Evolutionary conservation across 495 filamentous ascomycete genomes (phyloP), one percentile per base, ranked within the genome.

Genomic region (Neurospora sp.): DNA sequence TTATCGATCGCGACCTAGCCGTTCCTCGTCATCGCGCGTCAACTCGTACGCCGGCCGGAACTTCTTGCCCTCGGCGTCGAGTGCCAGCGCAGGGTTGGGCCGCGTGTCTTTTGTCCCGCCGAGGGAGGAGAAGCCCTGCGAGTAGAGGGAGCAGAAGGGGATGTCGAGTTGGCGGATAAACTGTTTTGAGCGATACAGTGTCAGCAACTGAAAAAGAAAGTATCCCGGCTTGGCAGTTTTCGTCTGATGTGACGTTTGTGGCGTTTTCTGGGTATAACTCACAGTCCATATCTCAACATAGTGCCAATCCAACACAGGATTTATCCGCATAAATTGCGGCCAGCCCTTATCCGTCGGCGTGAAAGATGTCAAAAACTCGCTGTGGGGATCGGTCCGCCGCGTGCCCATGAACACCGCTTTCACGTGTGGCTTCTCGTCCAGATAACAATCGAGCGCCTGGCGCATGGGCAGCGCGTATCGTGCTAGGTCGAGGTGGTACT

Each of bases 281-380:
- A 91, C 91, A 6, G 90, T 88, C 96, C 96, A 97, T 73, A 99
- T 94, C 81, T 98, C 95, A 19, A 89, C 89, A 83, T 97, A 99
- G 80, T 95, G 92, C 96, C 96, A 98, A 78, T 98, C 96, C 78
- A 99, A 93, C 10, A 99, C 92, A 0, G 96, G 96, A 83, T 98
- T 94, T 48, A 97, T 85, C 66, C 96, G 86, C 90, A 98, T 94
- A 78, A 99, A 97, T 72, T 86, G 82, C 34, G 96, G 96, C 96
- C 96, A 99, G 4, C 91, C 96, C 37, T 86, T 81, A 84, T 99
- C 96, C 5, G 96, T 99, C 71, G 83, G 85, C 78, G 96, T 91
- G 78, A 98, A 98, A 79, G 91, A 88, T 9, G 85, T 90, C 76
- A 99, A 77, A 38, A 85, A 83, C 71, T 87, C 90, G 3, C 96